These are phyloP conservation scores for Taiozyma sp. DNA, from an alignment of 1,139 yeast species.

Conservation along the genomic window DNA sequence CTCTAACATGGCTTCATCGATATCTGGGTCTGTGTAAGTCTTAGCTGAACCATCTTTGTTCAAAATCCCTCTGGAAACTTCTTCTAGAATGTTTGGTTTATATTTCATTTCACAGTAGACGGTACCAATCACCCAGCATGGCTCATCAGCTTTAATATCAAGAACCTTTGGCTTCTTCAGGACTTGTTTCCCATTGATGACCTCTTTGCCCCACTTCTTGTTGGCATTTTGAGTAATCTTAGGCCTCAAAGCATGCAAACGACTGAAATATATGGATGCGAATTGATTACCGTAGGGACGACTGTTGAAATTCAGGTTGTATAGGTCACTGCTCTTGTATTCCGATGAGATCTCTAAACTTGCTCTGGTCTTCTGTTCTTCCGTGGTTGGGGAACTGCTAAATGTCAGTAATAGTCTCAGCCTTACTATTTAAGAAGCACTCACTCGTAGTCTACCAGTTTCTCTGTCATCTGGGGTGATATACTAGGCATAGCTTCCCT, in stretches of 20 bases:
- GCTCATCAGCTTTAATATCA: slow-evolving; percentile 64
- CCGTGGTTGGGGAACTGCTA: neutral
- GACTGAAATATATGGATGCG: slow-evolving; percentile 64
- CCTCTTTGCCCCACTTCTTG: slow-evolving; percentile 48
- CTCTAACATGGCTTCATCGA: slow-evolving; percentile 70
- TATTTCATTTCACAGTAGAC: slow-evolving; percentile 78
- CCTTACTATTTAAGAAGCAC: neutral
- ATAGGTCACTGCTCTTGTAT: slow-evolving; percentile 23
- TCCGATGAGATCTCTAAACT: slow-evolving; percentile 9
- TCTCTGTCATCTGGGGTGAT: slow-evolving; percentile 9
- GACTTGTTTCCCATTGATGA: slow-evolving; percentile 35
- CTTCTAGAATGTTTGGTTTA: slow-evolving; percentile 81
- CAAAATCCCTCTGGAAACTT: slow-evolving; percentile 52
- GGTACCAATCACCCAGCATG: slow-evolving; percentile 92
- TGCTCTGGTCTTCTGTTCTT: slow-evolving; percentile 5
- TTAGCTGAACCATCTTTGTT: slow-evolving; percentile 35
- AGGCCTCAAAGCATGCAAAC: slow-evolving; percentile 51
- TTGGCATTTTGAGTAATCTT: slow-evolving; percentile 48
- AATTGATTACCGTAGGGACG: slow-evolving; percentile 69
- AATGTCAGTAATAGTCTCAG: neutral
- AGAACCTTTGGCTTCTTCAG: slow-evolving; percentile 56
- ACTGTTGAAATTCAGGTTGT: slow-evolving; percentile 24
- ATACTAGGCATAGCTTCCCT: slow-evolving; percentile 11
- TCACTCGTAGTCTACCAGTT: slow-evolving; percentile 8
- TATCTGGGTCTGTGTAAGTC: slow-evolving; percentile 49